These are phyloP conservation scores for sweet orange (Citrus sinensis) DNA, from an alignment of 345 rosid genomes.

Conservation along the genomic window DNA sequence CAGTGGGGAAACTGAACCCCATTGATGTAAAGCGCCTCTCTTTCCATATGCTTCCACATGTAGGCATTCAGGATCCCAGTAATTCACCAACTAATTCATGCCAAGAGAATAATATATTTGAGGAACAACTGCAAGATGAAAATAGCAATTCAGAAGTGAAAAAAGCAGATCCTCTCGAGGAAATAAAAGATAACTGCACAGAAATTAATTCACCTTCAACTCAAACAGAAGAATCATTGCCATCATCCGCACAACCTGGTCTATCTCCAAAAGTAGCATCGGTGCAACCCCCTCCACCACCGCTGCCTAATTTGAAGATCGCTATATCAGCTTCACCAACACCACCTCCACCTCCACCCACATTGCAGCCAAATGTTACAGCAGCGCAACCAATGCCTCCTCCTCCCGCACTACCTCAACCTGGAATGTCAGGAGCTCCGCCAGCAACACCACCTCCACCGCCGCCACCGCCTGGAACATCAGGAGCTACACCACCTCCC, in stretches of 20 bases:
- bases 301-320: conserved; percentile 2
- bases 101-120: conserved; percentile 20
- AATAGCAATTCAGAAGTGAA: conserved; percentile 14
- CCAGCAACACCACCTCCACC: conserved; percentile 17
- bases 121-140: conserved; percentile 21
- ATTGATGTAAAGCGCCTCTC: conserved; percentile 61
- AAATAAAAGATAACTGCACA: neutral
- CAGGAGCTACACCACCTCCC: conserved; percentile 6
- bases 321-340: neutral
- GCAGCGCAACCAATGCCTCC: conserved; percentile 9
- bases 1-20: conserved; percentile 70
- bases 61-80: conserved; percentile 21
- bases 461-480: conserved; percentile 18
- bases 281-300: neutral
- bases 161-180: conserved; percentile 14
- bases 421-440: neutral
- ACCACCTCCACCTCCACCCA: conserved; percentile 19
- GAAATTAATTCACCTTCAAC: neutral
- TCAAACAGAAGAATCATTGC: neutral
- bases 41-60: conserved; percentile 41
- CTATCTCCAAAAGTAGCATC: conserved; percentile 10
- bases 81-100: neutral
- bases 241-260: neutral
- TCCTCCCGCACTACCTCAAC: conserved; percentile 30
- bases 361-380: conserved; percentile 11